Conservation (phyloP, 1,284 basidiomycete species). For the Tetrapyrgos nigripes region DNA sequence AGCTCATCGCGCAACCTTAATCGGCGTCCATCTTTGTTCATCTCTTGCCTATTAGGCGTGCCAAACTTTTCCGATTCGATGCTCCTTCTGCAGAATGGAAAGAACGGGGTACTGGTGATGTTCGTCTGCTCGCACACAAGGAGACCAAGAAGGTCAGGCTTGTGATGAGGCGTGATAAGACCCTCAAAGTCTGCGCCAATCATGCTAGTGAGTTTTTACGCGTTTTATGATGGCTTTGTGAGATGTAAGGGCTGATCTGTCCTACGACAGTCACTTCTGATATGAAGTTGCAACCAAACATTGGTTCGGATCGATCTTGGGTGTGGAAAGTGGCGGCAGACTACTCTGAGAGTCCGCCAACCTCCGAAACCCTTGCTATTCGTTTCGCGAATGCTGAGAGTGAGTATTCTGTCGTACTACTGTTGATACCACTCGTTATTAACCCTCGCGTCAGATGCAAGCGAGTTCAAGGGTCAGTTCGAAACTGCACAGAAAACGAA, state of each 20-base stretch:
- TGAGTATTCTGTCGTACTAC: conserved; percentile 53
- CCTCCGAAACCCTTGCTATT: conserved; percentile 95
- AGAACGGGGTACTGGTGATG: conserved; percentile 93
- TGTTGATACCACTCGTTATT: conserved; percentile 2
- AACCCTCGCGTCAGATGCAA: conserved; percentile 68
- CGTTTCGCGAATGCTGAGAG: conserved; percentile 98
- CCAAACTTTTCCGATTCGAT: conserved; percentile 98
- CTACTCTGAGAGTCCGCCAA: conserved; percentile 89
- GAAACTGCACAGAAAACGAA: conserved; percentile 85
- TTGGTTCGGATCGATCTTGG: conserved; percentile 99
- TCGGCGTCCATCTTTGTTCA: conserved; percentile 21
- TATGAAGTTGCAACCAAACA: conserved; percentile 97
- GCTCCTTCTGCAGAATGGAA: conserved; percentile 91
- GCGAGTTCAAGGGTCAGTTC: conserved; percentile 87
- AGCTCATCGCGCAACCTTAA: conserved; percentile 47
- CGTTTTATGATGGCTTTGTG: conserved; percentile 4
- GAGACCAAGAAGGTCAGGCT: conserved; percentile 92
- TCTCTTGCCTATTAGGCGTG: conserved; percentile 69
- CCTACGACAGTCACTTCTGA: conserved; percentile 77
- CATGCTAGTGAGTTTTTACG: conserved; percentile 79
- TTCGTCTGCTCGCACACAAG: conserved; percentile 89
- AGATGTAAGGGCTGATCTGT: conserved; percentile 2
- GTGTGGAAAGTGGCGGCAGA: conserved; percentile 98
- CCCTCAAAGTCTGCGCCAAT: conserved; percentile 99
- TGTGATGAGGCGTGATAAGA: conserved; percentile 99